phyloP scores from a whole-genome alignment of 768 basidiomycete genomes.

The Rhodotorula diobovata region DNA sequence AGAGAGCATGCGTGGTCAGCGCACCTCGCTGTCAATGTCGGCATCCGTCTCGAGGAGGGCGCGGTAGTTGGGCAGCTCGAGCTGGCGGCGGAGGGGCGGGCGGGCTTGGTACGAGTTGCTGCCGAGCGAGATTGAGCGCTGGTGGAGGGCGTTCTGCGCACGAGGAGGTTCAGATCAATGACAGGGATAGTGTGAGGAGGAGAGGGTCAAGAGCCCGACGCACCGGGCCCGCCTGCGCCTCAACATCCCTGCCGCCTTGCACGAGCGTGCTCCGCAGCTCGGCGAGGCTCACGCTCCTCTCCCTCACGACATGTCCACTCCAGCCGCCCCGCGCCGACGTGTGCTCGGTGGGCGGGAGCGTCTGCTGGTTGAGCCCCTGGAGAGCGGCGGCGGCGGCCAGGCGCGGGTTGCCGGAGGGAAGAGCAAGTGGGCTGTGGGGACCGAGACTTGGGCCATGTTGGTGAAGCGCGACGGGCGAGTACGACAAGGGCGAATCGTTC shows the following conservation, averaged over 20 bases:
- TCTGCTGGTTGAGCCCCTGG: neutral
- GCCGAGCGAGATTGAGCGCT: neutral
- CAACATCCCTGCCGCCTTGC: neutral
- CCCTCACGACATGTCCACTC: neutral
- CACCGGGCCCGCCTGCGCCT: neutral
- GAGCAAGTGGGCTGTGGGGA: too few relatives aligned
- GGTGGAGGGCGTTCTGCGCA: neutral
- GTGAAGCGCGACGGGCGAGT: too few relatives aligned
- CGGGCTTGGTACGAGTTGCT: neutral
- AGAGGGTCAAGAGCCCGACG: neutral
- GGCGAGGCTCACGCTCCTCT: neutral
- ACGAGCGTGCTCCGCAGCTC: neutral
- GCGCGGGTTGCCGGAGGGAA: too few relatives aligned
- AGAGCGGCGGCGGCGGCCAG: too few relatives aligned
- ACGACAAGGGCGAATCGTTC: too few relatives aligned
- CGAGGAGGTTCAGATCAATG: too few relatives aligned
- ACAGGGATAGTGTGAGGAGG: neutral
- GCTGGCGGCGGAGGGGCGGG: neutral
- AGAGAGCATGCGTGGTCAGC: too few relatives aligned
- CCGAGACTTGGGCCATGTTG: too few relatives aligned
- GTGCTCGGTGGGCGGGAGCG: neutral
- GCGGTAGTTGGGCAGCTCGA: constrained; percentile 25
- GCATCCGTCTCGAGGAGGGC: constrained; percentile 24
- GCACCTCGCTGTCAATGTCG: constrained; percentile 29
- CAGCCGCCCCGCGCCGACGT: neutral